Evolutionary conservation across 2,329 filamentous ascomycete species (phyloP).

Genomic region (Diaporthe batatas): DNA sequence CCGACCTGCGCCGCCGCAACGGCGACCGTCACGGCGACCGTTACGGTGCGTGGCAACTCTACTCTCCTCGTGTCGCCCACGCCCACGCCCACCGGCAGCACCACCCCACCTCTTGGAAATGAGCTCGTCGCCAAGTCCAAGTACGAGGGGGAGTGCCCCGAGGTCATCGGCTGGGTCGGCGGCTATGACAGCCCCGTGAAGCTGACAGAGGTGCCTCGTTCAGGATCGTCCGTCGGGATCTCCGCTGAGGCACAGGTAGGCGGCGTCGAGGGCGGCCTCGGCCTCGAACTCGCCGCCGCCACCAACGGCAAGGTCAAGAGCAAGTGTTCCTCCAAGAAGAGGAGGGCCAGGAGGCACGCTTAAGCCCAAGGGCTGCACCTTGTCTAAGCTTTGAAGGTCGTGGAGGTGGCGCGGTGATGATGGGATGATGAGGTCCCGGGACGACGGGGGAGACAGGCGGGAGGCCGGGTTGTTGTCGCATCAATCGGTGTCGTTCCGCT

Average conservation of each 20-base stretch:
- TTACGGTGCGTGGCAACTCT: conserved; percentile 43
- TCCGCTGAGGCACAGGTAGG: conserved; percentile 25
- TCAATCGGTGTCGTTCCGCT: too few relatives aligned
- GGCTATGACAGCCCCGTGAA: conserved; percentile 40
- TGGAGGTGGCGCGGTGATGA: too few relatives aligned
- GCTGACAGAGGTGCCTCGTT: conserved; percentile 40
- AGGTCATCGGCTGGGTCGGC: conserved; percentile 41
- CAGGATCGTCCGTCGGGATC: conserved; percentile 17
- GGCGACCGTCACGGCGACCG: conserved; percentile 46
- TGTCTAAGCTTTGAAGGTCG: too few relatives aligned
- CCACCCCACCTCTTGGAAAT: conserved; percentile 1
- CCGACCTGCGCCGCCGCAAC: conserved; percentile 45
- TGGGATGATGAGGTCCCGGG: too few relatives aligned
- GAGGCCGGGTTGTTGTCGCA: background rate
- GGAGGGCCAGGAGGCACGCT: conserved; percentile 38
- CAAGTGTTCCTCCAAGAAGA: conserved; percentile 38
- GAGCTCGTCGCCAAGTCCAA: conserved; percentile 11
- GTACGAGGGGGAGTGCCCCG: conserved; percentile 38
- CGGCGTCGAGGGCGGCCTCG: background rate
- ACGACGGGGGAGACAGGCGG: too few relatives aligned
- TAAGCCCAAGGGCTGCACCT: background rate
- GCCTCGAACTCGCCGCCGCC: background rate
- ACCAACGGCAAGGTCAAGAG: conserved; percentile 13
- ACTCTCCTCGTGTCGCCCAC: conserved; percentile 31
- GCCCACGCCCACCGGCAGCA: conserved; percentile 20